A percentile compares a stretch with the other conserved stretches of the same genome.
These are phyloP conservation scores for Lipomyces anomalus DNA, from an alignment of 805 yeast species.

Conservation along the genomic window DNA sequence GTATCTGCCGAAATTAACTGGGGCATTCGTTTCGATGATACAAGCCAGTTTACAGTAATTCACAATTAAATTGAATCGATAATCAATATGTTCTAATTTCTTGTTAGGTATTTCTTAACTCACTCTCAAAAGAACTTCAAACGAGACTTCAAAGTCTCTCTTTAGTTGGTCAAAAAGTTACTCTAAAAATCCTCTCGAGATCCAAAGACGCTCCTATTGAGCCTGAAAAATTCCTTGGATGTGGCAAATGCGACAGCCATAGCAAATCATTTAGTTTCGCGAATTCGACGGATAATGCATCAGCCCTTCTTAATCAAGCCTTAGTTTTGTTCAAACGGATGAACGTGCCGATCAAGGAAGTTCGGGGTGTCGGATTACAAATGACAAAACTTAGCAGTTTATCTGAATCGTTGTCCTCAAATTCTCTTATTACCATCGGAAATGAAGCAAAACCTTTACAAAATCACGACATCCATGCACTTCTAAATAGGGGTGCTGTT, in stretches of 20 bases:
- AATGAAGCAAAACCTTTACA: background rate
- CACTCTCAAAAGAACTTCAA: conserved; percentile 55
- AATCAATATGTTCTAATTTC: background rate
- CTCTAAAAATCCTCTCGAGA: conserved; percentile 61
- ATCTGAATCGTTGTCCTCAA: background rate
- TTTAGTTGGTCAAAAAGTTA: conserved; percentile 50
- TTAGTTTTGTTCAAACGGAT: conserved; percentile 51
- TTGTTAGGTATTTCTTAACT: conserved; percentile 43
- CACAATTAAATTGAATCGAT: background rate
- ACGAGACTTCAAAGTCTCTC: conserved; percentile 45
- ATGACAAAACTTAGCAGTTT: conserved; percentile 45
- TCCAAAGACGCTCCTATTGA: conserved; percentile 62
- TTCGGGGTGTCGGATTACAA: conserved; percentile 75
- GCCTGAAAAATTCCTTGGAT: conserved; percentile 76
- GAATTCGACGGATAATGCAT: conserved; percentile 52
- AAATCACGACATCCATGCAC: background rate
- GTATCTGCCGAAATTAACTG: conserved; percentile 85
- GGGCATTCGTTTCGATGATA: conserved; percentile 71
- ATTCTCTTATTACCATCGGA: background rate
- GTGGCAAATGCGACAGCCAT: conserved; percentile 68
- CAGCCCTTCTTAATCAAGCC: conserved; percentile 55
- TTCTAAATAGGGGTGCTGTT: background rate
- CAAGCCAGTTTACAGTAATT: conserved; percentile 50
- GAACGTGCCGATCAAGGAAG: conserved; percentile 56
- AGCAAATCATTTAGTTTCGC: conserved; percentile 59